Base-by-base conservation (phyloP, 305 asterid species). In the Fraxinus sp. region DNA sequence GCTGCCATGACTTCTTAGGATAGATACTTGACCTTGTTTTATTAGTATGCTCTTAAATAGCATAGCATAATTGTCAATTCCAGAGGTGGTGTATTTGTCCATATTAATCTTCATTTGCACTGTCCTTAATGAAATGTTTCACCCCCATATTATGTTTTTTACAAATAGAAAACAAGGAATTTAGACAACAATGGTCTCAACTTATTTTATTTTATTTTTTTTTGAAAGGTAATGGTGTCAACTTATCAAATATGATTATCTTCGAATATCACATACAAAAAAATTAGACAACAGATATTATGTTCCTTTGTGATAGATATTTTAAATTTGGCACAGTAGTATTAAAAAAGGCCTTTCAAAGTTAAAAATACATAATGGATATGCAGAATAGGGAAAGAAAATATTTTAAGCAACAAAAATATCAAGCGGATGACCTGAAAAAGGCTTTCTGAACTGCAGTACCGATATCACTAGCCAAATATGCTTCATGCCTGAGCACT, bases 401-500 rank as follows among this genome's bases (percentile, higher is more conserved):
- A n/a, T 57, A 8, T 57, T 57, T n/a, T 6, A 77, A 52, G 24
- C 71, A 66, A 79, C 46, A 74, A 75, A 2, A 72, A 72, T 84
- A 22, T 9, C 26, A 62, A 7, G 80, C 75, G 7, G 74, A 80
- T 76, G 68, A 95, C 98, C 97, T 92, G 91, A 93, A 93, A 87
- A 90, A 95, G 28, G 97, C 88, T 86, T 89, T 95, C 81, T 88
- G 91, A 80, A 93, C 90, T 14, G 99, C 86, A 84, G 97, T 90
- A 87, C 97, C 98, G 64, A 94, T 80, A 85, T 93, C 98, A 80
- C 97, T 97, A 74, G 93, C 85, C 14, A 79, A 84, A 86, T 95
- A 95, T 70, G 98, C 93, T 87, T 94, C 98, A 82, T 92, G 90
- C 88, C 91, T 93, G 87, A 93, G 92, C 88, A 95, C 93, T 89